These are phyloP conservation scores for Naganishia friedmannii DNA, from an alignment of 768 basidiomycete species.

Conservation along the genomic window DNA sequence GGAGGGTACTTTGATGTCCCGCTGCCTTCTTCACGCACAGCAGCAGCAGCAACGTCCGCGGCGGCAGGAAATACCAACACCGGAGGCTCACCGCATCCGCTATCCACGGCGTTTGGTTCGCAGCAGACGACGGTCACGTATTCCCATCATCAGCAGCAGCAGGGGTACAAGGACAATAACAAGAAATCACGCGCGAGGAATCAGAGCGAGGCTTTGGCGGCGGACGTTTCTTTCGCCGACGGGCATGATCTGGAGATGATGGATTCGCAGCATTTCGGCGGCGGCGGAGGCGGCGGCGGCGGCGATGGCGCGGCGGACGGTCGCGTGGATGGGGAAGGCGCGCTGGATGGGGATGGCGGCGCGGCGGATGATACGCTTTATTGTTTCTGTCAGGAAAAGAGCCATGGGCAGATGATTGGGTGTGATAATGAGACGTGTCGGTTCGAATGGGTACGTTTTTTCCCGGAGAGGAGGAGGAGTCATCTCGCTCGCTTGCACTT, in stretches of 20 bases:
- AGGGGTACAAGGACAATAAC: not conserved
- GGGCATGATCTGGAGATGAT: not conserved
- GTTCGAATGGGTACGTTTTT: slow-evolving; percentile 80
- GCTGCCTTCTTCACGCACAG: slow-evolving; percentile 28
- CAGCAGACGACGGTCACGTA: not conserved
- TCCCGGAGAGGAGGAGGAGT: too few relatives aligned
- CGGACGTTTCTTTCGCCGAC: too few relatives aligned
- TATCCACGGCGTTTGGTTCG: not conserved
- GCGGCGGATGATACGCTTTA: slow-evolving; percentile 67
- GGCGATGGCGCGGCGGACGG: slow-evolving; percentile 49
- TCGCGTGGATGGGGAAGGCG: slow-evolving; percentile 37
- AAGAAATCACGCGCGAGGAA: not conserved
- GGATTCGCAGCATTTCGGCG: too few relatives aligned
- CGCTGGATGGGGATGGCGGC: slow-evolving; percentile 52
- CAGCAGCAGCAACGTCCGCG: slow-evolving; percentile 25
- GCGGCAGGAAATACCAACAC: too few relatives aligned
- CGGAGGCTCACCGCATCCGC: slow-evolving; percentile 1
- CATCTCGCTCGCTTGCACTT: too few relatives aligned
- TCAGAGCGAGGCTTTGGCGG: slow-evolving; percentile 20
- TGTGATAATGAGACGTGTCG: slow-evolving; percentile 79
- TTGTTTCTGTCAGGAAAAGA: slow-evolving; percentile 78
- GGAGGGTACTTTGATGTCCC: slow-evolving; percentile 31
- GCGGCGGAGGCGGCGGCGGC: slow-evolving; percentile 30
- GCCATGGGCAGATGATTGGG: slow-evolving; percentile 92
- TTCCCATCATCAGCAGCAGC: not conserved